phyloP scores from a whole-genome alignment of 2,329 filamentous ascomycete species.

The Magnaporthiopsis incrustans region DNA sequence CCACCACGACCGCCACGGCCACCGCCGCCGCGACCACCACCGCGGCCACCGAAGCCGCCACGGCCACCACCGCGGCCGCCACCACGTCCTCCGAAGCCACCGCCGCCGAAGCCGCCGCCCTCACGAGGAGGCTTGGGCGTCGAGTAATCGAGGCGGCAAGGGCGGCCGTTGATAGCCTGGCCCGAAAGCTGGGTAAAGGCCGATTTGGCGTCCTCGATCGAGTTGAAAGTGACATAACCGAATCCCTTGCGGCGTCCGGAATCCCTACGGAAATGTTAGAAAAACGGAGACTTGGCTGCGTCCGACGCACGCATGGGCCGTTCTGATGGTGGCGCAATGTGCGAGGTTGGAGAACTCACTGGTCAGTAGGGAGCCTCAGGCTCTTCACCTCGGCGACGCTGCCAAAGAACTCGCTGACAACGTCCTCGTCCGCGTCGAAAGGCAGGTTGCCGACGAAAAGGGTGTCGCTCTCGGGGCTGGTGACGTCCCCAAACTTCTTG shows the following conservation, averaged over 20 bases:
- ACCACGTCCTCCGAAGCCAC: constrained; percentile 42
- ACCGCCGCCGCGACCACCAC: constrained; percentile 31
- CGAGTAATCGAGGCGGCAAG: constrained; percentile 77
- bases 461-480: constrained; percentile 75
- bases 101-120: constrained; percentile 37
- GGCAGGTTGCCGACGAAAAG: constrained; percentile 88
- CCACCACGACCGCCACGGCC: constrained; percentile 43
- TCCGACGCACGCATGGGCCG: too few species aligned
- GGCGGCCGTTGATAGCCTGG: constrained; percentile 60
- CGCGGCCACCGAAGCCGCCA: constrained; percentile 31
- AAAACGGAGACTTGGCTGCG: not conserved
- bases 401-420: constrained; percentile 65
- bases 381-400: constrained; percentile 64
- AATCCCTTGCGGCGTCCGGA: constrained; percentile 83
- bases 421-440: constrained; percentile 73
- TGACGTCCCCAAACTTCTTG: constrained; percentile 66
- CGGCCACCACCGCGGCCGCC: constrained; percentile 28
- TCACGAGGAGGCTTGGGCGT: constrained; percentile 56
- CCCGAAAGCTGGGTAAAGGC: constrained; percentile 58
- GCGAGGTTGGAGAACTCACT: constrained; percentile 31
- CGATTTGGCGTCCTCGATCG: constrained; percentile 72
- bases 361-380: constrained; percentile 82
- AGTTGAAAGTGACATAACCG: constrained; percentile 79
- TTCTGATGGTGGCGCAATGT: not conserved
- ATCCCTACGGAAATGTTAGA: constrained; percentile 41